Base-by-base conservation (phyloP, 208 protist species). In the Trypanosoma lewisi region DNA sequence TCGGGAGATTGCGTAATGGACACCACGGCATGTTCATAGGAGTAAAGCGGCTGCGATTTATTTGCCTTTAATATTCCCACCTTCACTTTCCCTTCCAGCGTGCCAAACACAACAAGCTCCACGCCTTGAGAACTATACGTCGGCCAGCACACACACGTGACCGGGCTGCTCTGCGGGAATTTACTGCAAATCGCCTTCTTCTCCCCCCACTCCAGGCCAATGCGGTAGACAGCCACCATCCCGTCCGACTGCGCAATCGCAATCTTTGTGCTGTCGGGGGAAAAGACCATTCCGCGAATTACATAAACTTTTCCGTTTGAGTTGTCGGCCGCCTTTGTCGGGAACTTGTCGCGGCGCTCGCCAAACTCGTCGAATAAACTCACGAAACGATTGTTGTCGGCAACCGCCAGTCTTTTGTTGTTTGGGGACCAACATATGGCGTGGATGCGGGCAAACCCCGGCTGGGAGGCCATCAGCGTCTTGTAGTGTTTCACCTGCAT, bases 141-240 rank as follows among this genome's bases (percentile, higher is more conserved):
- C 2, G 96, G 97, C 97, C 97, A 98, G 47, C 71, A 82, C 14
- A 98, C 67, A 59, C 85, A 97, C 6, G 96, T 98, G 17, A 98
- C 94, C 19, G 93, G 45, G 19, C 66, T 83, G 27, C 69, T 86
- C 64, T 95, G 85, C 23, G 83, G 82, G 60, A 98, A 98, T 70
- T 98, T 98, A 86, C 98, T 98, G 78, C 96, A 98, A 62, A 99
- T 98, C 3, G 87, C 81, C 74, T 99, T 99, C 70, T 98, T 98
- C 42, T 98, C 96, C 33, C 93, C 96, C 98, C 98, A 99, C 53
- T 98, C 95, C 39, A 84, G 54, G 19, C 97, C 98, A 19, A 99
- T 81, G 27, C 97, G 95, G 83, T 99, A 99, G 37, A 99, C 91
- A 47, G 94, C 97, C 21, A 99, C 90, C 51, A 98, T 95, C 63